Evolutionary conservation across 1,284 basidiomycete species (phyloP).

Genomic region (Ustilago cynodontis): DNA sequence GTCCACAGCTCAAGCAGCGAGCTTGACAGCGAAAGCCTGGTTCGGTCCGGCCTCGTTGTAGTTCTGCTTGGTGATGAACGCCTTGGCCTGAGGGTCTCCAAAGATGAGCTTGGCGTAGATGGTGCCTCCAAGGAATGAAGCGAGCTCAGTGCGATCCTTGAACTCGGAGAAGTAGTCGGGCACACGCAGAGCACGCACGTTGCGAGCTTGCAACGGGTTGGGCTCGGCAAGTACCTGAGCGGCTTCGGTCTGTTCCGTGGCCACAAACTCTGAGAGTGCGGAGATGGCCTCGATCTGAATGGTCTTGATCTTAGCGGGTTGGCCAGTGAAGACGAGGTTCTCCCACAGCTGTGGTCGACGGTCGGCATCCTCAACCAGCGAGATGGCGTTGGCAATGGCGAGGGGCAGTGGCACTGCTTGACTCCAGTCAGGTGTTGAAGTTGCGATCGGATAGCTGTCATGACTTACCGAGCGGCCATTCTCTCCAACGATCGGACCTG

Average conservation of each 20-base stretch:
- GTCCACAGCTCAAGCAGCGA: slow-evolving; percentile 28
- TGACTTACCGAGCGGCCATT: slow-evolving; percentile 12
- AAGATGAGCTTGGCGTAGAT: slow-evolving; percentile 69
- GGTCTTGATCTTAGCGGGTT: slow-evolving; percentile 53
- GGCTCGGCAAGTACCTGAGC: slow-evolving; percentile 60
- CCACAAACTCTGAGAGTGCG: slow-evolving; percentile 45
- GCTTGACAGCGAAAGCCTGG: slow-evolving; percentile 47
- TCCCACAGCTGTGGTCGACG: slow-evolving; percentile 65
- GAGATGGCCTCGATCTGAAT: slow-evolving; percentile 56
- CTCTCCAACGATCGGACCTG: slow-evolving; percentile 30
- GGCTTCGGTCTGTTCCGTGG: slow-evolving; percentile 55
- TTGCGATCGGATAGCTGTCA: slow-evolving; percentile 31
- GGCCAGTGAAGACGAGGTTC: slow-evolving; percentile 63
- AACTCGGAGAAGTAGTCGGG: slow-evolving; percentile 69
- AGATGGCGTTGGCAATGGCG: slow-evolving; percentile 49
- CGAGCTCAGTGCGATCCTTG: slow-evolving; percentile 67
- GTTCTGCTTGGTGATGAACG: slow-evolving; percentile 64
- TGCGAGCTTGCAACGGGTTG: slow-evolving; percentile 60
- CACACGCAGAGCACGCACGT: slow-evolving; percentile 60
- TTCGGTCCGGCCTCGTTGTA: slow-evolving; percentile 67
- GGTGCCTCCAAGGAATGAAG: slow-evolving; percentile 65
- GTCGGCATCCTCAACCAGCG: slow-evolving; percentile 54
- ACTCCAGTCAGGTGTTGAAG: slow-evolving; percentile 33
- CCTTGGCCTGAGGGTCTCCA: slow-evolving; percentile 59
- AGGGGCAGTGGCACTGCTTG: slow-evolving; percentile 47